These are phyloP conservation scores for Coemansia sp. DNA, from an alignment of 192 early-diverging fungal genomes.

Conservation along the genomic window DNA sequence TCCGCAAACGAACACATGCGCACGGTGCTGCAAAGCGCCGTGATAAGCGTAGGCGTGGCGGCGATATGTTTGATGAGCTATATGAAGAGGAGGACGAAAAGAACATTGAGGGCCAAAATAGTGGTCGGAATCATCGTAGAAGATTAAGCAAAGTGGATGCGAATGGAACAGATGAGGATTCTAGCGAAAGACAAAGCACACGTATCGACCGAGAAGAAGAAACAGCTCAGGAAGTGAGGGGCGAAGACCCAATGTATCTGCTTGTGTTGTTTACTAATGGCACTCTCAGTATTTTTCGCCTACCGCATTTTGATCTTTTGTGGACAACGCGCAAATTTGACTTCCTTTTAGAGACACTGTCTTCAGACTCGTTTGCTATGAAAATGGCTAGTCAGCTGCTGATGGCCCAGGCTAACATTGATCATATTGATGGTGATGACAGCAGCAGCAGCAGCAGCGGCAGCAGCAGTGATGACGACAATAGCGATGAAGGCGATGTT, in stretches of 20 bases:
- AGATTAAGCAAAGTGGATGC: background rate
- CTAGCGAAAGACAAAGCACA: background rate
- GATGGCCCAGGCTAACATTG: background rate
- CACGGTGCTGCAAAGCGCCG: conserved; percentile 11
- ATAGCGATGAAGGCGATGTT: conserved; percentile 1
- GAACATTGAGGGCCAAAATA: background rate
- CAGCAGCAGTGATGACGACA: conserved; percentile 16
- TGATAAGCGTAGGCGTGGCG: conserved; percentile 13
- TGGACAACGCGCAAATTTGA: conserved; percentile 41
- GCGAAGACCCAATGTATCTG: conserved; percentile 26
- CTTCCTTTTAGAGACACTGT: conserved; percentile 26
- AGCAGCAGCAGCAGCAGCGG: conserved; percentile 1
- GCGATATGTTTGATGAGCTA: conserved; percentile 29
- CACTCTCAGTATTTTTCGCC: conserved; percentile 28
- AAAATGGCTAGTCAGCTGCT: too few species aligned
- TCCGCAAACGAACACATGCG: conserved; percentile 19
- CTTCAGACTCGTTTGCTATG: background rate
- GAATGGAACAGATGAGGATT: background rate
- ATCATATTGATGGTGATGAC: background rate
- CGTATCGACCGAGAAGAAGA: conserved; percentile 17
- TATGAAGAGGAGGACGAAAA: conserved; percentile 56
- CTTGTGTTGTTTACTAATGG: conserved; percentile 18
- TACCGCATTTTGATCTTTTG: conserved; percentile 37
- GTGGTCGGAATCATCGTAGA: background rate
- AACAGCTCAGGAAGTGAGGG: conserved; percentile 20